Evolutionary conservation across 169 alveolate species (phyloP), one percentile per base, ranked within the genome.

Genomic region (Neospora caninum): DNA sequence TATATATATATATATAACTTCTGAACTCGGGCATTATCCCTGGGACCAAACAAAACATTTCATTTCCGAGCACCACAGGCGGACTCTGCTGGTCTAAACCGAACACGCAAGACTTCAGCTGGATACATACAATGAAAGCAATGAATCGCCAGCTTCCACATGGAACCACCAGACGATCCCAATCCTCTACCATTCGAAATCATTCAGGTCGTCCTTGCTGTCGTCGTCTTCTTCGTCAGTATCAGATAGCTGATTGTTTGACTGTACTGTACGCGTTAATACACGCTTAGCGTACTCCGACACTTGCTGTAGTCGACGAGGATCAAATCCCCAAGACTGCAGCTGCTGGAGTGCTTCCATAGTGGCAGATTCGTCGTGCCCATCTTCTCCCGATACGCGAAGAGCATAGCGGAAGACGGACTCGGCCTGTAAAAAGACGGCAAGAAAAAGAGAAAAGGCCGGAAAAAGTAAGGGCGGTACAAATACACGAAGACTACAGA

Each of bases 271-370:
- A 67, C 93, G 93, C 43, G 64, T 58, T 88, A 89, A 43, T 22
- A 89, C 93, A 29, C 93, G 83, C 43, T 38, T 53, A 38, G 80
- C 42, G 43, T 89, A 89, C 58, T 89, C 93, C 0, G 86, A 67
- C n/a, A 89, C 87, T 86, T 89, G 93, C 93, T 89, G 93, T 73
- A 89, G 93, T 43, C 88, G 36, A 29, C 93, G 93, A 4, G 64
- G 67, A 22, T 39, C 69, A 38, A 82, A 41, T 10, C 89, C 89
- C 18, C 69, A 41, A 4, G 89, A 41, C 67, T 42, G 89, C 64
- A 82, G 89, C n/a, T 42, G 89, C 89, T 82, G 89, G 25, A 82
- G 89, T 4, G 69, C 89, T 6, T 22, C 89, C 18, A 36, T 13
- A 18, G 25, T 42, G n/a, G 67, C 89, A 25, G 53, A 64, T 82